Conservation (phyloP, 2,329 filamentous ascomycete genomes). For the Botrytis medusae region DNA sequence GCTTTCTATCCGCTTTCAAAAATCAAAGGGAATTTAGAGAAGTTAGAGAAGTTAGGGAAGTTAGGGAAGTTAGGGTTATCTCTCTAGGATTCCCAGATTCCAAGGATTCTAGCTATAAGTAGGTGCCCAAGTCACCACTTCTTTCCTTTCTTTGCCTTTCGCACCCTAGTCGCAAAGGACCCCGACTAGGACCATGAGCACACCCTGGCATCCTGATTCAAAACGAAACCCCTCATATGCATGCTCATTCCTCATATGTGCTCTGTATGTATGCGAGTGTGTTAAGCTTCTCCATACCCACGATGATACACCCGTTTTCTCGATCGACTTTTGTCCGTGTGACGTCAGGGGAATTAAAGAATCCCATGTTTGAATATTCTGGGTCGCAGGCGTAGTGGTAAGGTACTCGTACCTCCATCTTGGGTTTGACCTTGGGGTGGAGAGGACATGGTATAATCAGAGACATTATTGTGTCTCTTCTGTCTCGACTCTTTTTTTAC, state of each 20-base stretch:
- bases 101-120: too few relatives aligned
- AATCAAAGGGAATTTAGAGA: background rate
- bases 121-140: too few relatives aligned
- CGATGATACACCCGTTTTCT: slow-evolving; percentile 7
- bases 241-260: too few relatives aligned
- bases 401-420: background rate
- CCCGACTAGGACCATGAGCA: background rate
- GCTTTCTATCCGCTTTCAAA: background rate
- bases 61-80: too few relatives aligned
- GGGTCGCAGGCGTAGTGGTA: background rate
- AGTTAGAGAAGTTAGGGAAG: too few relatives aligned
- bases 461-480: background rate
- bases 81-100: too few relatives aligned
- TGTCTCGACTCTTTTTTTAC: background rate
- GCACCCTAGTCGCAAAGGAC: background rate
- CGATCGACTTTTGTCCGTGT: slow-evolving; percentile 1
- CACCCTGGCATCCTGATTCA: background rate
- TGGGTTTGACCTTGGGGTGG: background rate
- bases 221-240: slow-evolving; percentile 5
- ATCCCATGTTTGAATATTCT: background rate
- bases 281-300: background rate
- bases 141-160: too few relatives aligned
- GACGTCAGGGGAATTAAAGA: background rate
- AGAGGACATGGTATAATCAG: background rate
- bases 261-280: background rate